Evolutionary conservation across 208 protist species (phyloP), one percentile per base, ranked within the genome.

Genomic region (Herpetomonas samuelpessoai): DNA sequence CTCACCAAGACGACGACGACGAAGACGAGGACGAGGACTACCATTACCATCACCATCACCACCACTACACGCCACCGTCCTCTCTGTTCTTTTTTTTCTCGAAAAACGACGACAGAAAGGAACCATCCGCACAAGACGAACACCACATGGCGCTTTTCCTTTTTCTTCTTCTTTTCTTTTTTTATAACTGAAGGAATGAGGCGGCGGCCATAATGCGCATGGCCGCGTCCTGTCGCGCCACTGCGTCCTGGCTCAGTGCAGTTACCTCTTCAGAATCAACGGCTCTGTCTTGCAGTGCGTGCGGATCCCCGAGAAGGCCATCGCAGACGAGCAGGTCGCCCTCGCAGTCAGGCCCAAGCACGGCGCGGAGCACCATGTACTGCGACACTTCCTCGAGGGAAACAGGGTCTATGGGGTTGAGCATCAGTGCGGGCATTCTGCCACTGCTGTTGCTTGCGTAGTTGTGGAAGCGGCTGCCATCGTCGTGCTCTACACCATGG

Each of bases 181-280:
- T 2, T 60, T 56, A 83, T 39, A 83, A 48, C 49, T 83, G 68
- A 0, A 86, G 63, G 45, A 80, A 82, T n/a, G 72, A 62, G 2
- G 75, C 75, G 7, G 62, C 68, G 22, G 62, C 66, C 62, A 86
- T 67, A 22, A 86, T 55, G 22, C 68, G 44, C n/a, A 68, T 58
- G 1, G 67, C 79, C 6, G 52, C 61, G 6, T 68, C 21, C 25
- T 72, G 45, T n/a, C n/a, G n/a, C n/a, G n/a, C n/a, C n/a, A n/a
- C n/a, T n/a, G n/a, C n/a, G n/a, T n/a, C n/a, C n/a, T n/a, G n/a
- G n/a, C n/a, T n/a, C n/a, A n/a, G n/a, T n/a, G n/a, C n/a, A n/a
- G n/a, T n/a, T n/a, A n/a, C n/a, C n/a, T n/a, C n/a, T n/a, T n/a
- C n/a, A n/a, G n/a, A n/a, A n/a, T n/a, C n/a, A n/a, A n/a, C n/a